A percentile compares a stretch with the other conserved stretches of the same genome.
phyloP scores from a whole-genome alignment of 352 stramenopile genomes.

The Phytopythium boreale region DNA sequence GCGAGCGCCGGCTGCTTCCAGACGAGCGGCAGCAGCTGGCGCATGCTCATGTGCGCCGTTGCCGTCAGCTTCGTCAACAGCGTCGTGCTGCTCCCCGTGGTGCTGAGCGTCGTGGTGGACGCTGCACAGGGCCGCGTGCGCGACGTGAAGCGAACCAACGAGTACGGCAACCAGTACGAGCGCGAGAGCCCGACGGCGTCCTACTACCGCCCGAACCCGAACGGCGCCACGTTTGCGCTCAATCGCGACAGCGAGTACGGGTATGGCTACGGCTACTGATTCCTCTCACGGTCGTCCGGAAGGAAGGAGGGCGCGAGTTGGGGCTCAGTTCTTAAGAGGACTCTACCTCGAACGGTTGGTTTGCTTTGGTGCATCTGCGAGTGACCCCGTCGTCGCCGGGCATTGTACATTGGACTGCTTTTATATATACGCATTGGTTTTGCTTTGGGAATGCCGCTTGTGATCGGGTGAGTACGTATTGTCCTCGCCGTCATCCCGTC shows the following conservation, averaged over 20 bases:
- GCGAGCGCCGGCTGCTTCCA: slow-evolving; percentile 33
- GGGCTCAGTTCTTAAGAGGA: background rate
- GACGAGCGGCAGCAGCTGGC: slow-evolving; percentile 40
- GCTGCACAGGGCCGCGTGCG: slow-evolving; percentile 31
- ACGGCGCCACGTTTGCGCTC: slow-evolving; percentile 4
- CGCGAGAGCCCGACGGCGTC: slow-evolving; percentile 28
- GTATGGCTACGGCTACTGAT: slow-evolving; percentile 7
- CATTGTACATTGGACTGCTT: slow-evolving; percentile 1
- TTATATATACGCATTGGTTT: background rate
- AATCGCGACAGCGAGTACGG: background rate
- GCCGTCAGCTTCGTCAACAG: slow-evolving; percentile 32
- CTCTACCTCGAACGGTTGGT: background rate
- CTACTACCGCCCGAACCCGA: slow-evolving; percentile 15
- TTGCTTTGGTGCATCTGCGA: background rate
- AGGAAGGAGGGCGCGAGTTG: background rate
- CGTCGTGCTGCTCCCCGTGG: slow-evolving; percentile 36
- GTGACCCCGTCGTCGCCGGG: background rate
- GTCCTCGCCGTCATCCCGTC: background rate
- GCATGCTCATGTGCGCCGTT: slow-evolving; percentile 34
- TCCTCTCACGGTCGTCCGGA: background rate
- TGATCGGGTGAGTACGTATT: no score
- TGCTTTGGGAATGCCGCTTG: background rate
- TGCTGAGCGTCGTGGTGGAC: slow-evolving; percentile 43
- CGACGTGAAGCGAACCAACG: slow-evolving; percentile 33
- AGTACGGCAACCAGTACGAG: slow-evolving; percentile 32